These are phyloP conservation scores for Hylodesmum podocarpum DNA, from an alignment of 306 rosid genomes.

Conservation along the genomic window DNA sequence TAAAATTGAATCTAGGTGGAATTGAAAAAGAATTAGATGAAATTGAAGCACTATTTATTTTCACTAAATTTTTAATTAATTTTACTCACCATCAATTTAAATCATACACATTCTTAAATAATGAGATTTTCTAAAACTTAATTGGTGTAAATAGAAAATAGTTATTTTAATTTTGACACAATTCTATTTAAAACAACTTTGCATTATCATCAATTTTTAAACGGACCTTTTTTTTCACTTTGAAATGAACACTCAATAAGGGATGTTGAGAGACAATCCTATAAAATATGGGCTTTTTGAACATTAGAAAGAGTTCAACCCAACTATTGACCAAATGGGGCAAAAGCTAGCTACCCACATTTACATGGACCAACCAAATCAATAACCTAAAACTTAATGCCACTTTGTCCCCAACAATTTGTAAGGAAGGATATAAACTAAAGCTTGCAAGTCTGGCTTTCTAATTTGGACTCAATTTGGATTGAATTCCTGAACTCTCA, in stretches of 20 bases:
- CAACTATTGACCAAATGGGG: slow-evolving; percentile 8
- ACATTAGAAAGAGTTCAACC: neutral
- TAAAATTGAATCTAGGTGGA: too few species aligned
- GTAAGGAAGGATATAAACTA: neutral
- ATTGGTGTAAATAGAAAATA: neutral
- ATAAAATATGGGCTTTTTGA: neutral
- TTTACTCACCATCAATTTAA: too few species aligned
- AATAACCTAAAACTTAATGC: neutral
- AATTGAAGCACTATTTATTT: too few species aligned
- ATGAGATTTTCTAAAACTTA: neutral
- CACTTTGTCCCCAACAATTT: neutral
- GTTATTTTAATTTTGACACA: neutral
- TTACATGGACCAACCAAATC: slow-evolving; percentile 39
- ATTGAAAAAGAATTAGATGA: too few species aligned
- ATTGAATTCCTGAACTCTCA: slow-evolving; percentile 17
- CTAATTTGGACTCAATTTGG: neutral
- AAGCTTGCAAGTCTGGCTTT: neutral
- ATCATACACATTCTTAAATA: too few species aligned
- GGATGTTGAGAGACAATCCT: neutral
- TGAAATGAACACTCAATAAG: neutral
- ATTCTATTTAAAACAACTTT: neutral
- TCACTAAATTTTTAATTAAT: too few species aligned
- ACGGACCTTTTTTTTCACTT: neutral
- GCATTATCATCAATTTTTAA: neutral
- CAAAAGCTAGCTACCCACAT: slow-evolving; percentile 16